These are phyloP conservation scores for Termitomyces sp. DNA, from an alignment of 768 basidiomycete genomes.

Conservation along the genomic window DNA sequence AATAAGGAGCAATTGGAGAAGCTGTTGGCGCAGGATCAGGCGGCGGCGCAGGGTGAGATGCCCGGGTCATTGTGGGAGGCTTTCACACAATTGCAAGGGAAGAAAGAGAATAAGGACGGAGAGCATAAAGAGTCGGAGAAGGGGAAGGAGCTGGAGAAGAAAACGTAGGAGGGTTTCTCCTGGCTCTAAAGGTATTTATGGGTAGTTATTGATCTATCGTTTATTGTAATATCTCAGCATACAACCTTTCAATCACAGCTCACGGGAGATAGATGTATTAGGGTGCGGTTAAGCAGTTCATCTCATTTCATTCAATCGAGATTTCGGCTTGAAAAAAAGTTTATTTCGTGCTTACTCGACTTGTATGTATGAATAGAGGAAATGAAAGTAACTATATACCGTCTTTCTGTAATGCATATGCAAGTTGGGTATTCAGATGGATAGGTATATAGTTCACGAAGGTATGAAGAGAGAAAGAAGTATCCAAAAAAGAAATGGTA, in stretches of 20 bases:
- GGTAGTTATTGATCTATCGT: not conserved
- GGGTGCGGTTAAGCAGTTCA: not conserved
- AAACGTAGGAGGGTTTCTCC: not conserved
- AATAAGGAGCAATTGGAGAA: conserved; percentile 41
- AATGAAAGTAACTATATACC: not conserved
- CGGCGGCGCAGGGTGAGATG: conserved; percentile 27
- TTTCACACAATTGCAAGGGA: conserved; percentile 24
- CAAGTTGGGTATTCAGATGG: not conserved
- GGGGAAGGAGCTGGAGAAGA: not conserved
- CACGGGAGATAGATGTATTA: not conserved
- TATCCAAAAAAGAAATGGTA: not conserved
- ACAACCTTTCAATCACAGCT: conserved; percentile 1
- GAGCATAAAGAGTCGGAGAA: not conserved
- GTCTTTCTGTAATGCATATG: not conserved
- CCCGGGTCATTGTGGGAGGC: conserved; percentile 46
- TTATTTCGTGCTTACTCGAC: not conserved
- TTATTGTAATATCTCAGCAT: not conserved
- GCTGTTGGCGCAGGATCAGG: conserved; percentile 31
- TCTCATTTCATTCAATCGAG: not conserved
- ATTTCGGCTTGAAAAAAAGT: not conserved
- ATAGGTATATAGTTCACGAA: not conserved
- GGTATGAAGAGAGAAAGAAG: not conserved
- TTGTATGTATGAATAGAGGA: not conserved
- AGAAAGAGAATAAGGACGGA: conserved; percentile 2
- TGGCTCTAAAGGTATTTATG: not conserved